Percentiles rank a stretch among this genome's conserved stretches.
phyloP scores from a whole-genome alignment of 306 rosid species.

The Mimosa pudica region DNA sequence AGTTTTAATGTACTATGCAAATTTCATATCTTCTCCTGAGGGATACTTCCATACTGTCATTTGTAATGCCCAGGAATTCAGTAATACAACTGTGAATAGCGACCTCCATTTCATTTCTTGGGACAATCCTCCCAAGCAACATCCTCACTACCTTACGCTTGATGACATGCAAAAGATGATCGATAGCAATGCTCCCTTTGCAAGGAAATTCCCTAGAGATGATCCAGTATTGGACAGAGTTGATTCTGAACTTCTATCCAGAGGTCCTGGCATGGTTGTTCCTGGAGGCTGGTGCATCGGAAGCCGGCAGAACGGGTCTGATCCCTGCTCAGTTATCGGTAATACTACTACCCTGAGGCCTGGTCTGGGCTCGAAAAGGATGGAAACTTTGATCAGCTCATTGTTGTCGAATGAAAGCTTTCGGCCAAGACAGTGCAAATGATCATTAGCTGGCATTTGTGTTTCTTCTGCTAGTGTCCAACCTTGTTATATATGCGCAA shows the following conservation, averaged over 20 bases:
- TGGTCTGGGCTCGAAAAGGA: conserved; percentile 58
- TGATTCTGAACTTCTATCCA: conserved; percentile 54
- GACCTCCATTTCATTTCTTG: conserved; percentile 77
- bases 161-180: conserved; percentile 59
- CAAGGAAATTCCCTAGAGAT: conserved; percentile 58
- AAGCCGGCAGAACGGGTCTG: conserved; percentile 56
- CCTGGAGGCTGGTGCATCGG: conserved; percentile 84
- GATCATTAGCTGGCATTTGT: conserved; percentile 19
- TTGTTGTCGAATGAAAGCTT: conserved; percentile 57
- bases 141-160: conserved; percentile 65
- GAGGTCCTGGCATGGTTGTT: conserved; percentile 54
- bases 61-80: conserved; percentile 76
- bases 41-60: conserved; percentile 79
- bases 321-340: conserved; percentile 62
- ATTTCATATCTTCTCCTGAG: conserved; percentile 74
- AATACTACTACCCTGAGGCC: conserved; percentile 58
- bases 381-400: conserved; percentile 54
- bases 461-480: conserved; percentile 32
- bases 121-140: conserved; percentile 87
- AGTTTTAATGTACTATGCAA: conserved; percentile 72
- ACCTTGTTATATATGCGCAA: conserved; percentile 43
- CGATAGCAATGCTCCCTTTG: conserved; percentile 71
- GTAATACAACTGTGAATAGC: conserved; percentile 71
- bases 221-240: conserved; percentile 63
- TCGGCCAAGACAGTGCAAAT: conserved; percentile 73